Evolutionary conservation across 371 early-diverging fungal genomes (phyloP).

Genomic region (Fennellomyces sp.): DNA sequence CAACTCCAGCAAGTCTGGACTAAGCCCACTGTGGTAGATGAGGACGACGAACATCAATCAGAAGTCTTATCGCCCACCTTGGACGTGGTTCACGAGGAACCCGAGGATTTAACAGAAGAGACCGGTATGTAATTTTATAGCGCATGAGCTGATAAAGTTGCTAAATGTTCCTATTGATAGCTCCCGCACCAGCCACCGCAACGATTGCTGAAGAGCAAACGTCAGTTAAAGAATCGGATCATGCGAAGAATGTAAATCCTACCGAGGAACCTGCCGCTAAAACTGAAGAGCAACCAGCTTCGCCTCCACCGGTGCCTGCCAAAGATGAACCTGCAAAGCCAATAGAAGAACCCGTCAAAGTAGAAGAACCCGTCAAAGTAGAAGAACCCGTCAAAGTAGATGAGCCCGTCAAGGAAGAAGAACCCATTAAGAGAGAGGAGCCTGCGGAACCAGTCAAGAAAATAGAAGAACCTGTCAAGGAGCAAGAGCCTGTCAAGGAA

Average conservation of each 20-base stretch:
- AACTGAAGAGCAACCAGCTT: neutral
- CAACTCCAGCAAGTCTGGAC: slow-evolving; percentile 17
- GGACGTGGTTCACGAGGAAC: slow-evolving; percentile 5
- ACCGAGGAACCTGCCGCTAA: neutral
- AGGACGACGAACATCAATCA: neutral
- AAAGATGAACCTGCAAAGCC: neutral
- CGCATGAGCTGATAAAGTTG: neutral
- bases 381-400: neutral
- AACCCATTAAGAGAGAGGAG: neutral
- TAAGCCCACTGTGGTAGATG: slow-evolving; percentile 1
- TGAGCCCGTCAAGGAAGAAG: neutral
- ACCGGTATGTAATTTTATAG: neutral
- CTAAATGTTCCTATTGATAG: neutral
- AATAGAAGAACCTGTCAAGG: neutral
- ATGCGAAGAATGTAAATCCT: too few species aligned
- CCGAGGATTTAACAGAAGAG: neutral
- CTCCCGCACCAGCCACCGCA: neutral
- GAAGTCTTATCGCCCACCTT: neutral
- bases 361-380: neutral
- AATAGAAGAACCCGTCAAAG: neutral
- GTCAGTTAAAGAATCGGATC: neutral
- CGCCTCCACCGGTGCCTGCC: neutral
- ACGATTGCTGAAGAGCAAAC: neutral
- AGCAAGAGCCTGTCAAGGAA: neutral
- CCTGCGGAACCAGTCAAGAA: neutral